phyloP scores from a whole-genome alignment of 306 rosid genomes.

The Trifolium fragiferum region DNA sequence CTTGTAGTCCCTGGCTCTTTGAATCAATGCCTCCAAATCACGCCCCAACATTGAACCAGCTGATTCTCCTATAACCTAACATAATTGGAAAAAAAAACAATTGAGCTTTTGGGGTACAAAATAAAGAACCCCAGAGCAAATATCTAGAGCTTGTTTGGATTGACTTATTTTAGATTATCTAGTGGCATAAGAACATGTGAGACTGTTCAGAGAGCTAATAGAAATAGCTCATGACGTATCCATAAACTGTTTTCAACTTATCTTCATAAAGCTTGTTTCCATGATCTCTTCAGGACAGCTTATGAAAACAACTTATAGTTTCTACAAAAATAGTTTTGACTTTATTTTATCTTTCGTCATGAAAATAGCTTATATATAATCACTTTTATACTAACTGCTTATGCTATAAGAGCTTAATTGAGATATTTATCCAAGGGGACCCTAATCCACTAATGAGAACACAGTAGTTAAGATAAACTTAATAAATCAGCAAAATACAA shows the following conservation, averaged over 20 bases:
- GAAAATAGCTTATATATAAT: neutral
- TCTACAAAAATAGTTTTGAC: neutral
- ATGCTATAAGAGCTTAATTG: neutral
- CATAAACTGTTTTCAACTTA: neutral
- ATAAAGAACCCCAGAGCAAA: slow-evolving; percentile 7
- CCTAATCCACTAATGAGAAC: neutral
- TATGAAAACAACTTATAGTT: neutral
- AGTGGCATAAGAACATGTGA: neutral
- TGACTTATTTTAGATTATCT: neutral
- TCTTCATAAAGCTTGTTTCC: neutral
- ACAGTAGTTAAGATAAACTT: neutral
- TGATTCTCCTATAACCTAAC: slow-evolving; percentile 83
- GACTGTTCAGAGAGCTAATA: neutral
- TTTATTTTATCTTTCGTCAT: neutral
- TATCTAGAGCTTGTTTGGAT: neutral
- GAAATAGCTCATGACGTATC: neutral
- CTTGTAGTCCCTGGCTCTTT: slow-evolving; percentile 85
- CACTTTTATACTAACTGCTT: neutral
- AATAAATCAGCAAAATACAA: slow-evolving; percentile 32
- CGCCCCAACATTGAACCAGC: slow-evolving; percentile 95
- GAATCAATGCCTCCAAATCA: slow-evolving; percentile 89
- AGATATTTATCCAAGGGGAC: neutral
- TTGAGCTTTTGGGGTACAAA: slow-evolving; percentile 6
- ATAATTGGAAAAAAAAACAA: slow-evolving; percentile 27
- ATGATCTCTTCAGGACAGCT: neutral